These are phyloP conservation scores for rapeseed (Brassica napus) DNA, from an alignment of 345 rosid genomes.

Conservation along the genomic window DNA sequence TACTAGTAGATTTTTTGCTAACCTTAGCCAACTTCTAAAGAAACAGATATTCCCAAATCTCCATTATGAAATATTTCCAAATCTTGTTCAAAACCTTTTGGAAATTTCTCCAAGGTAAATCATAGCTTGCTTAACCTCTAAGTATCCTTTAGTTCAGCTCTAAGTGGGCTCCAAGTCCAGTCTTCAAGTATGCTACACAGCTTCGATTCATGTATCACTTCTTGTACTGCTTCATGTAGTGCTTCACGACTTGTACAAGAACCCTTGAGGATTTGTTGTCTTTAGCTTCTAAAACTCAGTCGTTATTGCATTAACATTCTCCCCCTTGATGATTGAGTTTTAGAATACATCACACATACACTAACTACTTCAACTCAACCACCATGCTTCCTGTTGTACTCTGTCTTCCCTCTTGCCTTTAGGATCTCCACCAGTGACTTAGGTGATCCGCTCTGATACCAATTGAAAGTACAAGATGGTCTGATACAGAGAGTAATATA, in stretches of 20 bases:
- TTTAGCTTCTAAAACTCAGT: background rate
- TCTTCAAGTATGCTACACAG: background rate
- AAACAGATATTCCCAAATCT: background rate
- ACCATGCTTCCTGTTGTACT: too few species aligned
- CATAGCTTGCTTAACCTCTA: background rate
- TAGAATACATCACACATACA: too few species aligned
- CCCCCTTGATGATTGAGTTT: too few species aligned
- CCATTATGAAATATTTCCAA: background rate
- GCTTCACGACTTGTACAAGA: background rate
- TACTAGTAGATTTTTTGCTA: background rate
- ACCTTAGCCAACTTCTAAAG: background rate
- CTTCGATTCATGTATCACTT: background rate
- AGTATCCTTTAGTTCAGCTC: background rate
- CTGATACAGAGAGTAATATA: too few species aligned
- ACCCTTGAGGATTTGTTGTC: background rate
- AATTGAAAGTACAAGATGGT: too few species aligned
- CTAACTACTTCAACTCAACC: too few species aligned
- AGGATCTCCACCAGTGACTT: too few species aligned
- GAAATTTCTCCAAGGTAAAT: background rate
- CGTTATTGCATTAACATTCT: background rate
- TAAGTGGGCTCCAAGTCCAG: background rate
- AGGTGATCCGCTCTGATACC: too few species aligned
- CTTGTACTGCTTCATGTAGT: too few species aligned
- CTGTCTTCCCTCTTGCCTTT: too few species aligned
- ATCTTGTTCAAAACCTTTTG: background rate